phyloP scores from a whole-genome alignment of 306 rosid genomes.

The Lupinus albus region DNA sequence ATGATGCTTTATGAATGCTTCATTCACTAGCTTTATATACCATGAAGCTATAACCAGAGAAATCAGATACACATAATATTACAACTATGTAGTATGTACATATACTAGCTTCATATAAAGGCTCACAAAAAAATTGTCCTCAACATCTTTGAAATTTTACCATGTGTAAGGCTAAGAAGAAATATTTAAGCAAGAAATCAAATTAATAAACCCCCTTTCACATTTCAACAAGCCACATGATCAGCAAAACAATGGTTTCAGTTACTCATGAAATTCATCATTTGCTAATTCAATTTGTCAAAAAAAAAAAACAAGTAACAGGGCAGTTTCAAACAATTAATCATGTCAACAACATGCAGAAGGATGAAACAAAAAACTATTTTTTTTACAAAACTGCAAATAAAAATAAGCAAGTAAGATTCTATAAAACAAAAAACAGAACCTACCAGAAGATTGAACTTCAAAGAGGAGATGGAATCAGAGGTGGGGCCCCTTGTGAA shows the following conservation, averaged over 20 bases:
- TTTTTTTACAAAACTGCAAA: neutral
- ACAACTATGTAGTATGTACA: too few species aligned
- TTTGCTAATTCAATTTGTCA: neutral
- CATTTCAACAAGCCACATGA: constrained; percentile 20
- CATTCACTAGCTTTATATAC: too few species aligned
- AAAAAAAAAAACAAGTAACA: neutral
- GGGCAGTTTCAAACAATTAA: neutral
- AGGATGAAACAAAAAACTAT: neutral
- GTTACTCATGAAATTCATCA: constrained; percentile 23
- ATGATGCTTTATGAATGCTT: neutral
- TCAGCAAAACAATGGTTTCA: neutral
- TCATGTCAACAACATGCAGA: constrained; percentile 4
- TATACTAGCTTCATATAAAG: constrained; percentile 12
- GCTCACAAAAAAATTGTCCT: neutral
- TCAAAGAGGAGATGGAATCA: constrained; percentile 54
- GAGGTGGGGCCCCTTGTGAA: constrained; percentile 7
- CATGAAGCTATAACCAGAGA: too few species aligned
- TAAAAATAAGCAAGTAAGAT: neutral
- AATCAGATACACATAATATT: neutral
- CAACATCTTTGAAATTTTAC: neutral
- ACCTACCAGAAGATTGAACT: constrained; percentile 78
- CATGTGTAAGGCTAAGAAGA: constrained; percentile 2
- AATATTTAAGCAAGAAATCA: neutral
- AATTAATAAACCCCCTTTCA: neutral
- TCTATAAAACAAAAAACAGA: neutral